Evolutionary conservation across 441 rosid species (phyloP).

Genomic region (Mallotus repandus): DNA sequence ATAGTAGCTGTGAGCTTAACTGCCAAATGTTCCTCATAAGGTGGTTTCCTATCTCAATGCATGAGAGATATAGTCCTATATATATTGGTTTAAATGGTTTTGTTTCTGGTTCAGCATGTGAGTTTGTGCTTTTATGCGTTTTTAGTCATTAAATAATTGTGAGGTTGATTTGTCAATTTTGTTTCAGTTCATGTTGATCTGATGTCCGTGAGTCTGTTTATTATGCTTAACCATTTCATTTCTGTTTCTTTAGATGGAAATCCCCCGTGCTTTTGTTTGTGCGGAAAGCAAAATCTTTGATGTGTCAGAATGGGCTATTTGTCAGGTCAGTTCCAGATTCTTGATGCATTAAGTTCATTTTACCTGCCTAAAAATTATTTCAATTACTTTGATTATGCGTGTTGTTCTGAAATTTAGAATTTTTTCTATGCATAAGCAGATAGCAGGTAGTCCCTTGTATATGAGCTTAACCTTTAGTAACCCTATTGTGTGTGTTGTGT

Average conservation of each 20-base stretch:
- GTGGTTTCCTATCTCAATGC: not conserved
- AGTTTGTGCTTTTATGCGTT: not conserved
- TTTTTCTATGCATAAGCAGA: not conserved
- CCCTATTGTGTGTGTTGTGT: not conserved
- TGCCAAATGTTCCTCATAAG: not conserved
- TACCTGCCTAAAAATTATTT: not conserved
- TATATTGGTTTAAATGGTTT: not conserved
- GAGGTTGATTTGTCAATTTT: not conserved
- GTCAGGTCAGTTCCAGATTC: slow-evolving; percentile 58
- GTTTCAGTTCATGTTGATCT: slow-evolving; percentile 8
- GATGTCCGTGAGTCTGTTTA: slow-evolving; percentile 14
- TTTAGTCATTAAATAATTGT: not conserved
- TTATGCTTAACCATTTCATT: slow-evolving; percentile 25
- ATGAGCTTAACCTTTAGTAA: not conserved
- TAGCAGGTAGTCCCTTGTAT: not conserved
- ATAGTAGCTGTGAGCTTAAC: not conserved
- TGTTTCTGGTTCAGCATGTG: not conserved
- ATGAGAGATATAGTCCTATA: too few species aligned
- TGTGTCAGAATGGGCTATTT: slow-evolving; percentile 98
- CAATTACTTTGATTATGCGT: not conserved
- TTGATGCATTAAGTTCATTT: not conserved
- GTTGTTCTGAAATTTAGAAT: not conserved
- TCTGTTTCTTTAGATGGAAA: slow-evolving; percentile 65
- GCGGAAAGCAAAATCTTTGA: slow-evolving; percentile 98
- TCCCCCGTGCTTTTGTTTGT: slow-evolving; percentile 98